Evolutionary conservation across 2,329 filamentous ascomycete species (phyloP).

Genomic region (Exophiala bonariae): DNA sequence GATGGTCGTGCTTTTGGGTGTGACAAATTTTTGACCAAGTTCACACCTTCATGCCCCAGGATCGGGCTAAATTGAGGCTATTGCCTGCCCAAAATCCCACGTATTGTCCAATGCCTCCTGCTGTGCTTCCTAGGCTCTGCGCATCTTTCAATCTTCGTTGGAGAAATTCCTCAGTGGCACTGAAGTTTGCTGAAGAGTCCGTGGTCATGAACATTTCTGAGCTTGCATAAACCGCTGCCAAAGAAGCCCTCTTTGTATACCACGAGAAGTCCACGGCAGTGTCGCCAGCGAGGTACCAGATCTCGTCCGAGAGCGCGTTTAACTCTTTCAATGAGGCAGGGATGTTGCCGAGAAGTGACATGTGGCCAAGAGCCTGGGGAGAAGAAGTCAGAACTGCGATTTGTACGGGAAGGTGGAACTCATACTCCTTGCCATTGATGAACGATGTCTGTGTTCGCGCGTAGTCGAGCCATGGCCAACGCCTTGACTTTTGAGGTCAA

Average conservation of each 20-base stretch:
- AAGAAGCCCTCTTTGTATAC: slow-evolving; percentile 72
- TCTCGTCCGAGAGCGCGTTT: slow-evolving; percentile 81
- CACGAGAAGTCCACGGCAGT: slow-evolving; percentile 77
- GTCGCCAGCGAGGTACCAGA: slow-evolving; percentile 85
- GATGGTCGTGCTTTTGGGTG: too few relatives aligned
- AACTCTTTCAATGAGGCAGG: slow-evolving; percentile 77
- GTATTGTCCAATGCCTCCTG: slow-evolving; percentile 71
- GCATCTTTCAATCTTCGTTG: slow-evolving; percentile 72
- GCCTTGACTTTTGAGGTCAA: slow-evolving; percentile 66
- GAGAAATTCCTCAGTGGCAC: slow-evolving; percentile 78
- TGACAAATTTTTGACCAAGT: too few relatives aligned
- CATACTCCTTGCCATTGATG: slow-evolving; percentile 83
- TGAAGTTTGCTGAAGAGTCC: slow-evolving; percentile 71
- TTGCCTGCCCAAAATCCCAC: slow-evolving; percentile 77
- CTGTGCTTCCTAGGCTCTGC: slow-evolving; percentile 59
- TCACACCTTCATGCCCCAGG: slow-evolving; percentile 79
- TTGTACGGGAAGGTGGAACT: slow-evolving; percentile 21
- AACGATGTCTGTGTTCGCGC: slow-evolving; percentile 71
- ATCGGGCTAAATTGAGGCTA: slow-evolving; percentile 78
- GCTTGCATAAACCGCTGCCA: slow-evolving; percentile 70
- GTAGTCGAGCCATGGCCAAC: slow-evolving; percentile 74
- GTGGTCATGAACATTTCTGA: slow-evolving; percentile 94
- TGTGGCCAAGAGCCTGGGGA: slow-evolving; percentile 77
- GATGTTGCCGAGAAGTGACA: slow-evolving; percentile 81
- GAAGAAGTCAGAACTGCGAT: slow-evolving; percentile 7